Evolutionary conservation across 768 basidiomycete species (phyloP), one percentile per base, ranked within the genome.

Genomic region (Crassisporium funariophilum): DNA sequence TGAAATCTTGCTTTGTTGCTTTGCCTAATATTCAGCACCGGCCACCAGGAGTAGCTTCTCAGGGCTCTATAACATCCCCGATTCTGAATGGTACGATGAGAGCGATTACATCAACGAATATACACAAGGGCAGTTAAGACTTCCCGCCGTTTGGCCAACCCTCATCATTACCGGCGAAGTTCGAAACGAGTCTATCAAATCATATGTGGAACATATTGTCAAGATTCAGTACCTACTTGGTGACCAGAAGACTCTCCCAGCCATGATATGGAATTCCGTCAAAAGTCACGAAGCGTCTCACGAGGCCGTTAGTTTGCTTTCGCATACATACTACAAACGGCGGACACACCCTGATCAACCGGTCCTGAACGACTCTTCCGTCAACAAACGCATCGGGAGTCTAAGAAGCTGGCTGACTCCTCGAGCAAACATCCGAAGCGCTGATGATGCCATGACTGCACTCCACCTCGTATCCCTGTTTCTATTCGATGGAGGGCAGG

Each of bases 371-470:
- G 56, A 60, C 35, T 40, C 23, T 20, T 61, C 57, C 3, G 57
- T 60, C 20, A 47, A 56, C 36, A 24, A 21, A 4, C 61, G 57
- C 3, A 63, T 74, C 22, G 33, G 47, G 12, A 51, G 59, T 8
- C 48, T 77, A 6, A 45, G 21, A 38, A 47, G 44, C 36, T 11
- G 11, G 5, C 29, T 31, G 54, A 62, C 55, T 48, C 38, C 31
- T 24, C 11, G 10, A 29, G 35, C 41, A 39, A 17, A 7, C 37
- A 25, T 17, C 44, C 63, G 61, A 33, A 76, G 69, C 12, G 77
- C 82, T 41, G 86, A 85, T 25, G 86, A 89, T 54, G 90, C 89
- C 16, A 84, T 91, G 69, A 85, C 88, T 0, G 86, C 86, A 3
- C 69, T 92, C 15, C 85, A 86, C 49, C 71, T 88, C 56, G 79